Evolutionary conservation across 179 eudicot species (phyloP).

Genomic region (Vitellaria paradoxa): DNA sequence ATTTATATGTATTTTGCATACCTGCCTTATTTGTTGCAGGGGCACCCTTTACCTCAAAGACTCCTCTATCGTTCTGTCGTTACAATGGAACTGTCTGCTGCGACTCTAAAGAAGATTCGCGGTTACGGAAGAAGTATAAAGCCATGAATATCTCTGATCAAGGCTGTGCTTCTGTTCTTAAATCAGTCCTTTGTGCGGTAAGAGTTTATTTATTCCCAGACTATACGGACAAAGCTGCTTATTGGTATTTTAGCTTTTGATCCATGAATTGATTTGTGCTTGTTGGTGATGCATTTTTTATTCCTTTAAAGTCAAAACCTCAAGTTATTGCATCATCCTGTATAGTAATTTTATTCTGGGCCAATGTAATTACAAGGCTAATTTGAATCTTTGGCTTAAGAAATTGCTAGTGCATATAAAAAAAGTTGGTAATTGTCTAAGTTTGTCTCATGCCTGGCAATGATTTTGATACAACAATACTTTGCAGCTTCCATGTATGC

Average conservation of each 20-base stretch:
- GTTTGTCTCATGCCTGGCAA: too few relatives aligned
- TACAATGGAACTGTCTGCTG: constrained; percentile 71
- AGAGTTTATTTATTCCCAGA: constrained; percentile 17
- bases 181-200: constrained; percentile 78
- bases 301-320: neutral
- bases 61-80: constrained; percentile 57
- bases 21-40: constrained; percentile 28
- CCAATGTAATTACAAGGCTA: neutral
- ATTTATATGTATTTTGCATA: neutral
- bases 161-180: constrained; percentile 62
- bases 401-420: neutral
- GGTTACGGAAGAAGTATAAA: constrained; percentile 49
- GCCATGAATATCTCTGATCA: constrained; percentile 66
- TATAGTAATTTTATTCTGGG: neutral
- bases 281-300: neutral
- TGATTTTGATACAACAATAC: too few relatives aligned
- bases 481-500: too few relatives aligned
- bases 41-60: constrained; percentile 54
- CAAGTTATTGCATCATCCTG: neutral
- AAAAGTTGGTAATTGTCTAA: neutral
- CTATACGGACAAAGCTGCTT: neutral
- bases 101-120: constrained; percentile 44
- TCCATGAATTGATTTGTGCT: neutral
- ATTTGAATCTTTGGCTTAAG: neutral
- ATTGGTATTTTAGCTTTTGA: neutral